These are phyloP conservation scores for Phialemoniopsis sp. DNA, from an alignment of 2,329 filamentous ascomycete species.

Conservation along the genomic window DNA sequence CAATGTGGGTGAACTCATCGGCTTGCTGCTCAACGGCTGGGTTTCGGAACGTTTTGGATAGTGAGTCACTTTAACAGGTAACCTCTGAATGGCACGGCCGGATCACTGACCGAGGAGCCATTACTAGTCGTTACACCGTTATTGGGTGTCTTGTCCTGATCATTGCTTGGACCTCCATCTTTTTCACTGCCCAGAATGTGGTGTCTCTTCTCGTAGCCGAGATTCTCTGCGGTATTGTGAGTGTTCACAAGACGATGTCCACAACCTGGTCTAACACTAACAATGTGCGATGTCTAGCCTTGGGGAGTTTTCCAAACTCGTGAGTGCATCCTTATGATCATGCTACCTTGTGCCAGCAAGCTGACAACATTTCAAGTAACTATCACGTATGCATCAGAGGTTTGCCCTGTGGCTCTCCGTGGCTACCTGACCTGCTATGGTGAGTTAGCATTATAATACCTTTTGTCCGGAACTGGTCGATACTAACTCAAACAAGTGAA, in stretches of 20 bases:
- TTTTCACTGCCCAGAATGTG: constrained; percentile 61
- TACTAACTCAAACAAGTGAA: constrained; percentile 58
- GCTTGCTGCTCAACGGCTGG: constrained; percentile 62
- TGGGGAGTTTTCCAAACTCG: constrained; percentile 38
- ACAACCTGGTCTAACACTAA: too few relatives aligned
- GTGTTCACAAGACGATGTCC: too few relatives aligned
- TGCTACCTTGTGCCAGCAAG: background rate
- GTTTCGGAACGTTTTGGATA: constrained; percentile 66
- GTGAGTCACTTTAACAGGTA: too few relatives aligned
- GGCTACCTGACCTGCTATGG: constrained; percentile 60
- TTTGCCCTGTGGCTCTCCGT: constrained; percentile 68
- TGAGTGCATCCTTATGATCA: background rate
- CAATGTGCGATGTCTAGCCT: constrained; percentile 19
- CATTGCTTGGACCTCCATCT: constrained; percentile 56
- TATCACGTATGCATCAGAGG: constrained; percentile 66
- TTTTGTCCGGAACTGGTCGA: background rate
- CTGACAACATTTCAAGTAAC: constrained; percentile 26
- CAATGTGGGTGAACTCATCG: constrained; percentile 61
- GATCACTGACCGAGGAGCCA: too few relatives aligned
- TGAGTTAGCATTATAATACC: background rate
- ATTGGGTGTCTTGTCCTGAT: constrained; percentile 51
- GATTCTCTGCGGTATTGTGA: constrained; percentile 52
- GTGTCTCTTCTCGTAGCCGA: constrained; percentile 55
- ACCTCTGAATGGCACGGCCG: too few relatives aligned
- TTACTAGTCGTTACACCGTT: constrained; percentile 48